Percentiles rank a stretch among this genome's conserved stretches.
Conservation (phyloP, 192 early-diverging fungal species). For the Piromyces finnis region DNA sequence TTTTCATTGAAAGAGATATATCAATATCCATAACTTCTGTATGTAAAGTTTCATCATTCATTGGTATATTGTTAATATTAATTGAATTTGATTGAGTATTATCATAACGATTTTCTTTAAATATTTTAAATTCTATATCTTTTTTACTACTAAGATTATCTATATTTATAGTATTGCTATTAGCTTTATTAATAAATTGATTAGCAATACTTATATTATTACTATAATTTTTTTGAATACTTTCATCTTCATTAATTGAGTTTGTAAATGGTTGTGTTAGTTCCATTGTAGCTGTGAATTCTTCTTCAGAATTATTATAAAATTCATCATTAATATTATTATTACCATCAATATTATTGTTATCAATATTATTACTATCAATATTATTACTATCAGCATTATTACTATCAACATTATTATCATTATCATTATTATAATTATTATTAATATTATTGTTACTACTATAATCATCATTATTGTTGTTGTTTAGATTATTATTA, state of each 20-base stretch:
- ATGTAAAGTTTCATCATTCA: not conserved
- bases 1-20: not conserved
- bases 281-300: not conserved
- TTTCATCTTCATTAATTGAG: not conserved
- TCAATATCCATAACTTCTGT: not conserved
- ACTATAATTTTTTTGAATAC: not conserved
- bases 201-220: not conserved
- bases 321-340: not conserved
- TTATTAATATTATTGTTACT: no score
- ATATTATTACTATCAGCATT: no score
- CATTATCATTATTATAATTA: no score
- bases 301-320: not conserved
- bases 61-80: not conserved
- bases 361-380: no score
- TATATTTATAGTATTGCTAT: not conserved
- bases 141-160: not conserved
- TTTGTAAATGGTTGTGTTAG: not conserved
- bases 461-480: no score
- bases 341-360: no score
- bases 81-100: not conserved
- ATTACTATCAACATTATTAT: no score
- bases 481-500: no score
- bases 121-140: not conserved
- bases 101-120: not conserved
- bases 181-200: not conserved